A percentile compares a stretch with the other conserved stretches of the same genome.
Evolutionary conservation across 225 moss, liverwort and hornwort genomes (phyloP).

Genomic region (Climacium dendroides): DNA sequence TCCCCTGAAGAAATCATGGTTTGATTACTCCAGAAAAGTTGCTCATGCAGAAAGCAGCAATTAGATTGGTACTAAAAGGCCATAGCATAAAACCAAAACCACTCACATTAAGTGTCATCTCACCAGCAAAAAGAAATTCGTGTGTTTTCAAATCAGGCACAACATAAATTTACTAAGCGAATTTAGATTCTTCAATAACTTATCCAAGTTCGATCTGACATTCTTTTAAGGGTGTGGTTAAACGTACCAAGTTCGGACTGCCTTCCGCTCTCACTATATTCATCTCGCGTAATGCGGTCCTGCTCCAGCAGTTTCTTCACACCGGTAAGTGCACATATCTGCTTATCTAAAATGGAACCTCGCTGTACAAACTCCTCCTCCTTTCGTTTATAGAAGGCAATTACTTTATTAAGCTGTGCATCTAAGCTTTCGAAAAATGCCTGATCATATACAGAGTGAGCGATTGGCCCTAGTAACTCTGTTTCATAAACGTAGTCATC

Average conservation of each 20-base stretch:
- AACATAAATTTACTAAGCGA: neutral
- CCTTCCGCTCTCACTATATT: constrained; percentile 21
- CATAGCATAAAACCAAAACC: neutral
- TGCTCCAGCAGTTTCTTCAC: constrained; percentile 55
- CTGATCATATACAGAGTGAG: constrained; percentile 26
- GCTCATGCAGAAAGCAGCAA: neutral
- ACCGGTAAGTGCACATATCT: constrained; percentile 48
- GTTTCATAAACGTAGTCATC: constrained; percentile 42
- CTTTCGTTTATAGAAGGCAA: constrained; percentile 47
- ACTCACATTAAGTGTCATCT: neutral
- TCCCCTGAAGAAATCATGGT: constrained; percentile 16
- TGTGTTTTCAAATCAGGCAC: neutral
- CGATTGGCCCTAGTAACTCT: constrained; percentile 45
- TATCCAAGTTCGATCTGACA: neutral
- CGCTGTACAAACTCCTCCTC: constrained; percentile 58
- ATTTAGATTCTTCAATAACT: neutral
- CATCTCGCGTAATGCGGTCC: constrained; percentile 16
- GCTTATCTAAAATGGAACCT: constrained; percentile 54
- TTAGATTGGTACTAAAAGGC: neutral
- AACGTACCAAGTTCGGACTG: constrained; percentile 27
- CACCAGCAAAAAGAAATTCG: neutral
- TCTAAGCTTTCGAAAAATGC: constrained; percentile 52
- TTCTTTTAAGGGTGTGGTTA: neutral
- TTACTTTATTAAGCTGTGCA: constrained; percentile 68
- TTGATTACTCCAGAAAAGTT: neutral